Base-by-base conservation (phyloP, 179 eudicot genomes). In the Spinacia oleracea region DNA sequence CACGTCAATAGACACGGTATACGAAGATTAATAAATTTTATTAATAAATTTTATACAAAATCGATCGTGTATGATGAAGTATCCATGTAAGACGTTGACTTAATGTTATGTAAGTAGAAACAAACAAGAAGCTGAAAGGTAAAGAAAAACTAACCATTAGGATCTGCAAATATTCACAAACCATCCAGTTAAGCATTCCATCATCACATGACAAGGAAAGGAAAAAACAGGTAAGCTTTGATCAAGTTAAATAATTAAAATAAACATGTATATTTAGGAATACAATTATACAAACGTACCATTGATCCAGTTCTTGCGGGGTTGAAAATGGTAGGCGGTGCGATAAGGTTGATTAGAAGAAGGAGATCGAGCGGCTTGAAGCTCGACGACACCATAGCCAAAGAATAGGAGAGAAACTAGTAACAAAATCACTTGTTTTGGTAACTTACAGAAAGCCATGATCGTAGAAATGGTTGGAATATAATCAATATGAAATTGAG, bases 281-380 rank as follows among this genome's bases (percentile, higher is more conserved):
- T n/a, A n/a, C n/a, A n/a, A n/a, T n/a, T n/a, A n/a, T n/a, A n/a
- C n/a, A n/a, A 27, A 74, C 60, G 1, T 86, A 89, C 91, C 89
- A n/a, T 89, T 89, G 56, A 89, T 89, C 91, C 91, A 89, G 75
- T 89, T 87, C 71, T 82, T 83, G 43, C 75, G 81, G 29, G 91
- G 85, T 73, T 89, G 91, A 66, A 89, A 89, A 77, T 89, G 91
- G 70, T 70, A 89, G 29, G 80, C 74, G 1, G 91, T 89, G 59
- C 89, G 79, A 79, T 89, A 87, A 27, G 89, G 85, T 23, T 81
- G 84, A 31, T 32, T 46, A 23, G 72, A 6, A 14, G 86, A 35
- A 3, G 51, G 10, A 29, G 55, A 25, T 21, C 74, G 84, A 16
- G 86, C 81, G 5, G 87, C 87, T 78, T 83, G 77, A 42, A 78